Percentiles rank a stretch among this genome's conserved stretches.
These are phyloP conservation scores for Warburgia ugandensis DNA, from an alignment of 164 flowering plant species.

Conservation along the genomic window DNA sequence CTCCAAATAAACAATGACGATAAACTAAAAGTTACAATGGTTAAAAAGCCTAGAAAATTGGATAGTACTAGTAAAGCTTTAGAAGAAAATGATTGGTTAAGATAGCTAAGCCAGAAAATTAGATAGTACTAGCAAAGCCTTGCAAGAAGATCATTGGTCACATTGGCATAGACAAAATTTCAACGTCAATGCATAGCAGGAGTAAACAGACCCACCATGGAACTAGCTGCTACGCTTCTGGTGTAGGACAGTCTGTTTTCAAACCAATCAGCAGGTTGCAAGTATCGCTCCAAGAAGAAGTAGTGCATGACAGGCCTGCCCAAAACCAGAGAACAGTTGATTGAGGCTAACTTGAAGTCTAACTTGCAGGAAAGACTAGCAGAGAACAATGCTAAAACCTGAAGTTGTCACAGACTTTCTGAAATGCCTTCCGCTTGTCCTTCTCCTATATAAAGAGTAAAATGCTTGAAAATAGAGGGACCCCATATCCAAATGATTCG, in stretches of 20 bases:
- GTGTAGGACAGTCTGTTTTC: slow-evolving; percentile 91
- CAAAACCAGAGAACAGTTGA: slow-evolving; percentile 4
- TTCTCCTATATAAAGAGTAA: slow-evolving; percentile 42
- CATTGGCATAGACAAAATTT: neutral
- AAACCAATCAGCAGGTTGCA: slow-evolving; percentile 94
- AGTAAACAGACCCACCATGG: slow-evolving; percentile 55
- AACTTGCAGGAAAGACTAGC: neutral
- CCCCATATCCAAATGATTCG: neutral
- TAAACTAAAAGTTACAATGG: no score
- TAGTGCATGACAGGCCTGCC: slow-evolving; percentile 97
- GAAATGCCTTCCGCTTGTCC: slow-evolving; percentile 82
- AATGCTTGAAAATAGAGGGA: neutral
- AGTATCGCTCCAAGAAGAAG: slow-evolving; percentile 89
- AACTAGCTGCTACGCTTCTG: slow-evolving; percentile 94
- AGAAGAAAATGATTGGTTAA: neutral
- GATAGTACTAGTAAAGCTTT: neutral
- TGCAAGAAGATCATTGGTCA: neutral
- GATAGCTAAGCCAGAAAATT: neutral
- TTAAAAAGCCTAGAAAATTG: neutral
- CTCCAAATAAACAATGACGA: no score
- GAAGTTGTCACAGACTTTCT: slow-evolving; percentile 79
- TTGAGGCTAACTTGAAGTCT: neutral
- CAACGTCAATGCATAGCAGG: neutral
- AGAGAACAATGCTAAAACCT: slow-evolving; percentile 35
- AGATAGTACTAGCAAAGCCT: no score